These are phyloP conservation scores for Dicorynia guianensis DNA, from an alignment of 306 rosid species.

Conservation along the genomic window DNA sequence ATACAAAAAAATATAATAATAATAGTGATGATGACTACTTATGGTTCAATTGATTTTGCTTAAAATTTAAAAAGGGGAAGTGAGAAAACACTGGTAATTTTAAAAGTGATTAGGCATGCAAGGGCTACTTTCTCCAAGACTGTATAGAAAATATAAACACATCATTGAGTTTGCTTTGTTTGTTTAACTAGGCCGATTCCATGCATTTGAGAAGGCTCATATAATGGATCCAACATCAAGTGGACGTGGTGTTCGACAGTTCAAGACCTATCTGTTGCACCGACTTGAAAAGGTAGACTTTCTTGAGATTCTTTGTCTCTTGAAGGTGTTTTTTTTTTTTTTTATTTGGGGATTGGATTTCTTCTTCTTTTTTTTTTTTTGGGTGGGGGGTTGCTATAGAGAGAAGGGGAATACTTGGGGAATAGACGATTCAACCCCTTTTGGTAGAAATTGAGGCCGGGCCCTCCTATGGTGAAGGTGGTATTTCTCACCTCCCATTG, in stretches of 20 bases:
- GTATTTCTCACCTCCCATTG: conserved; percentile 16
- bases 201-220: conserved; percentile 95
- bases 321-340: too few relatives aligned
- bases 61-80: too few relatives aligned
- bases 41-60: neutral
- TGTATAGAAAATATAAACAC: neutral
- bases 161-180: conserved; percentile 31
- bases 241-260: conserved; percentile 97
- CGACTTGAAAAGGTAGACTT: conserved; percentile 77
- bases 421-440: too few relatives aligned
- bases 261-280: conserved; percentile 86
- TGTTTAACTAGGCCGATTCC: conserved; percentile 81
- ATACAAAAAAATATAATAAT: too few relatives aligned
- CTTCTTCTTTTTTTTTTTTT: too few relatives aligned
- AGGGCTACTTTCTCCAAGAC: conserved; percentile 17
- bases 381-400: too few relatives aligned
- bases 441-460: too few relatives aligned
- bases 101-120: neutral
- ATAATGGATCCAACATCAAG: conserved; percentile 75
- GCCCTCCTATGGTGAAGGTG: too few relatives aligned
- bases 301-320: conserved; percentile 18
- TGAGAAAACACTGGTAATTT: too few relatives aligned
- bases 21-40: neutral
- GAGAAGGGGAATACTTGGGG: too few relatives aligned
- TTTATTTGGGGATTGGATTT: too few relatives aligned